phyloP scores from a whole-genome alignment of 371 early-diverging fungal species.

The Saksenaea oblongispora region DNA sequence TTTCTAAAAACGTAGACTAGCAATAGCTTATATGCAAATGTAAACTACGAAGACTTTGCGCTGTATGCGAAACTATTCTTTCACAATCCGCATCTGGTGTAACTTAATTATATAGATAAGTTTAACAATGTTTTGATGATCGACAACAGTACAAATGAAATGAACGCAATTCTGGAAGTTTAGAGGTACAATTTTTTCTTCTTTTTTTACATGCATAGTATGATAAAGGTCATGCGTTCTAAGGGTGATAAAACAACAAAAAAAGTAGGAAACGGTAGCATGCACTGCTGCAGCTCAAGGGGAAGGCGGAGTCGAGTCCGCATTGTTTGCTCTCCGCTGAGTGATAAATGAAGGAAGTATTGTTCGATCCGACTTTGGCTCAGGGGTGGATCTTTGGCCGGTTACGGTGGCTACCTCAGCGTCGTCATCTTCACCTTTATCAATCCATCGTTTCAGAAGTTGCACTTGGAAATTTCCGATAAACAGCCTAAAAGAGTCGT shows the following conservation, averaged over 20 bases:
- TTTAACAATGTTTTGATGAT: too few relatives aligned
- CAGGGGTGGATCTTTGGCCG: neutral
- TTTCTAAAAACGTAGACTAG: too few relatives aligned
- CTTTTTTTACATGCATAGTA: neutral
- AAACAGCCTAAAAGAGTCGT: conserved; percentile 38
- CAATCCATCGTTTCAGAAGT: conserved; percentile 60
- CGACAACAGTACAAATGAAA: too few relatives aligned
- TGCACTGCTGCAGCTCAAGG: neutral
- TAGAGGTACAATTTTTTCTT: neutral
- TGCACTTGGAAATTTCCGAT: conserved; percentile 65
- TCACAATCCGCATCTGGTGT: too few relatives aligned
- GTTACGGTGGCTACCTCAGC: neutral
- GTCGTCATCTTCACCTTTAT: conserved; percentile 27
- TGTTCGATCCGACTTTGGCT: conserved; percentile 1
- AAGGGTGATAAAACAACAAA: neutral
- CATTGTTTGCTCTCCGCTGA: neutral
- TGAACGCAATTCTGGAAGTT: neutral
- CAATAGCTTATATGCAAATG: too few relatives aligned
- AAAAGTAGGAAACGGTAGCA: neutral
- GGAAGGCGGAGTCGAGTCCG: neutral
- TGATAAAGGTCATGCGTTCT: neutral
- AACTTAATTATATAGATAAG: too few relatives aligned
- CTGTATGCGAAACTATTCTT: too few relatives aligned
- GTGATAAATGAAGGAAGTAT: neutral
- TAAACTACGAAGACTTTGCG: too few relatives aligned